These are phyloP conservation scores for Tilletia setariae DNA, from an alignment of 1,284 basidiomycete species.

Conservation along the genomic window DNA sequence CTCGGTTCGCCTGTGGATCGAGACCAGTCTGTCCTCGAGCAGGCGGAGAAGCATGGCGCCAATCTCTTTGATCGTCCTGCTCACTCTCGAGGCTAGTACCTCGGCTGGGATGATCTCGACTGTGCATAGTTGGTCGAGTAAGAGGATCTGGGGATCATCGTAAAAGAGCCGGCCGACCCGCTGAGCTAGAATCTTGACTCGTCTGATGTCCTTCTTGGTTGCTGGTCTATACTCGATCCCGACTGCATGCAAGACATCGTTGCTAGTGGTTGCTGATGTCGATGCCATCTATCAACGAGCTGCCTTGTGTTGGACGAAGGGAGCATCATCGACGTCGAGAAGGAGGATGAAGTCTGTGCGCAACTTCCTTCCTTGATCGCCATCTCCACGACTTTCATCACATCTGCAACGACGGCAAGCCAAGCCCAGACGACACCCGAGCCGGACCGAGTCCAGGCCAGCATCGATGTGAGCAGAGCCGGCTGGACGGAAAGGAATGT, in stretches of 20 bases:
- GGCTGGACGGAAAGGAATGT: constrained; percentile 4
- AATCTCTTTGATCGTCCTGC: constrained; percentile 85
- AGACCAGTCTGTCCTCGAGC: constrained; percentile 71
- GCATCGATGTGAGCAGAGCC: too few relatives aligned
- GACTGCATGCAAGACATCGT: neutral
- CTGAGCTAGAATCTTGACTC: constrained; percentile 67
- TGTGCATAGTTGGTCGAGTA: constrained; percentile 86
- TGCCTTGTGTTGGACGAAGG: too few relatives aligned
- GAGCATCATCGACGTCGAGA: too few relatives aligned
- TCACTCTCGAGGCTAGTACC: constrained; percentile 80
- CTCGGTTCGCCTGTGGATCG: constrained; percentile 53
- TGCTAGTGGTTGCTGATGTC: too few relatives aligned
- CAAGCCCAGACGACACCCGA: too few relatives aligned
- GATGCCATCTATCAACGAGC: too few relatives aligned
- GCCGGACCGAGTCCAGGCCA: too few relatives aligned
- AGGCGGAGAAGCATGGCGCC: constrained; percentile 85
- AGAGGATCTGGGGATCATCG: constrained; percentile 82
- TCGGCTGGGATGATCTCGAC: constrained; percentile 93
- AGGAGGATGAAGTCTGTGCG: too few relatives aligned
- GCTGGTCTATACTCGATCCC: constrained; percentile 21
- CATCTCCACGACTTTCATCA: too few relatives aligned
- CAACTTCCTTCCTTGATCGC: too few relatives aligned
- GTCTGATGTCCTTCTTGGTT: constrained; percentile 39
- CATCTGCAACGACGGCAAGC: too few relatives aligned
- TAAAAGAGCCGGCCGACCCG: constrained; percentile 91